These are phyloP conservation scores for Breynia disticha DNA, from an alignment of 441 rosid genomes.

Conservation along the genomic window DNA sequence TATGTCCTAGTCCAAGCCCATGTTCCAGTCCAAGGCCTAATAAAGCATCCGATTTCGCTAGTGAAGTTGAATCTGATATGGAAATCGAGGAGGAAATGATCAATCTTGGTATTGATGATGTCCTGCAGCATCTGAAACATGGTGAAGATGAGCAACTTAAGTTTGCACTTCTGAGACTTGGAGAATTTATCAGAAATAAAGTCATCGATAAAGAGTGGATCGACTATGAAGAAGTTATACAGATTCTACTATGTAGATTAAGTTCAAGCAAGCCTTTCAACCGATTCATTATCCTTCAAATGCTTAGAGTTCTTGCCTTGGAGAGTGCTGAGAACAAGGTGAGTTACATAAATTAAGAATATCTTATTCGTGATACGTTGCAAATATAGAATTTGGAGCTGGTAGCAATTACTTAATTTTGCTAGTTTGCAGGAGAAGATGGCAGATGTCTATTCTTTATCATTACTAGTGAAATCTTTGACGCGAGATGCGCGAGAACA, in stretches of 20 bases:
- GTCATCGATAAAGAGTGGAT: constrained; percentile 35
- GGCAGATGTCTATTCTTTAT: constrained; percentile 37
- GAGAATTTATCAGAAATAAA: constrained; percentile 21
- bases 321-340: constrained; percentile 41
- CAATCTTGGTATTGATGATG: constrained; percentile 34
- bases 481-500: constrained; percentile 41
- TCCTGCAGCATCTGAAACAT: constrained; percentile 44
- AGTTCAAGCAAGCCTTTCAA: constrained; percentile 28
- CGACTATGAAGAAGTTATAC: constrained; percentile 31
- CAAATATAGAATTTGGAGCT: constrained; percentile 1
- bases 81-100: constrained; percentile 39
- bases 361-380: background rate
- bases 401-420: constrained; percentile 15
- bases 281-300: constrained; percentile 30
- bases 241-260: constrained; percentile 35
- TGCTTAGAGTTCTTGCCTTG: constrained; percentile 36
- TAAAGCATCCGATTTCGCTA: constrained; percentile 24
- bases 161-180: constrained; percentile 29
- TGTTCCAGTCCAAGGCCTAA: constrained; percentile 22
- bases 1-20: constrained; percentile 20
- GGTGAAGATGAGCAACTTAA: constrained; percentile 39
- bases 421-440: constrained; percentile 49
- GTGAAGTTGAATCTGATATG: constrained; percentile 30
- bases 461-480: constrained; percentile 52
- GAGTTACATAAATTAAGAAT: constrained; percentile 5